Percentiles rank a stretch among this genome's conserved stretches.
Conservation (phyloP, 2,329 filamentous ascomycete species). For the Allantophomopsis lycopodina region DNA sequence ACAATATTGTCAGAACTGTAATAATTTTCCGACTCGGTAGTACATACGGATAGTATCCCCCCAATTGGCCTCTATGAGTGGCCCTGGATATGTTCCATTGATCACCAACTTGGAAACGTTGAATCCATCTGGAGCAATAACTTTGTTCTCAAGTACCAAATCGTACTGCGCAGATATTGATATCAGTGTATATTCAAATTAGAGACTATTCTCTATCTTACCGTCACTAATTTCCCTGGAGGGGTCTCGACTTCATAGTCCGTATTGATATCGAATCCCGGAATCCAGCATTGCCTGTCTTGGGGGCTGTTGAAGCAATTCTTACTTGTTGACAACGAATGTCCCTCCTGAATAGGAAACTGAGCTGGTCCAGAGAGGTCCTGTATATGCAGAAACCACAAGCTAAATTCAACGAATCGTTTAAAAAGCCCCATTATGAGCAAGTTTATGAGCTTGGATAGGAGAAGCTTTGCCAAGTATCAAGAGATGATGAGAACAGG, state of each 20-base stretch:
- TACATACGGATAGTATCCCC: conserved; percentile 9
- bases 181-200: too few relatives aligned
- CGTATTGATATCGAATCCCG: conserved; percentile 3
- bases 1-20: too few relatives aligned
- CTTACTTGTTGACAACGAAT: too few relatives aligned
- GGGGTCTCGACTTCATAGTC: conserved; percentile 2
- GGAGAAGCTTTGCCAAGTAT: too few relatives aligned
- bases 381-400: too few relatives aligned
- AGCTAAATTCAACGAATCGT: too few relatives aligned
- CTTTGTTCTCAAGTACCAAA: conserved; percentile 1
- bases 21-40: too few relatives aligned
- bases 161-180: not conserved
- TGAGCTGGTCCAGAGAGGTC: too few relatives aligned
- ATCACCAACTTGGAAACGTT: conserved; percentile 7
- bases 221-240: conserved; percentile 1
- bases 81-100: conserved; percentile 15
- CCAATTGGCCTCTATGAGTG: conserved; percentile 15
- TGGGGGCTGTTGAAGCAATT: not conserved
- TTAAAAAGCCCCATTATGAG: too few relatives aligned
- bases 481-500: too few relatives aligned
- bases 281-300: conserved; percentile 1
- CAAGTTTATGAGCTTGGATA: too few relatives aligned
- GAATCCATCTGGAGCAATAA: conserved; percentile 10
- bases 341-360: too few relatives aligned
- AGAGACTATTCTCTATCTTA: not conserved